These are phyloP conservation scores for Ogataea pini DNA, from an alignment of 805 yeast genomes.

Conservation along the genomic window DNA sequence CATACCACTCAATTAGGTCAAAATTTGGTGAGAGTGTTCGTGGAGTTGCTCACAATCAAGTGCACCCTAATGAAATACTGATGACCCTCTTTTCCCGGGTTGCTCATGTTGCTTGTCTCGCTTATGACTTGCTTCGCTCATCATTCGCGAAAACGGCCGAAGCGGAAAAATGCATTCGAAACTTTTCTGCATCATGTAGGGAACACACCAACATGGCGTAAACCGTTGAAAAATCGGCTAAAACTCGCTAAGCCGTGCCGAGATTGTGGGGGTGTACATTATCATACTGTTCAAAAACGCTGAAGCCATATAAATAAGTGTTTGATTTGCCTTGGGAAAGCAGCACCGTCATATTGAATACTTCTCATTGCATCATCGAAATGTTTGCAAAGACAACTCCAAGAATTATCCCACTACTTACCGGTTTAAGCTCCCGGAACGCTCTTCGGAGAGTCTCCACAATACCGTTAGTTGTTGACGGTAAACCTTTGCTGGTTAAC, in stretches of 20 bases:
- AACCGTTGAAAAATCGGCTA: background rate
- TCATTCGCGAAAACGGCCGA: background rate
- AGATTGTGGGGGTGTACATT: background rate
- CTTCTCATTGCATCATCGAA: background rate
- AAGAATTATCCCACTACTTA: background rate
- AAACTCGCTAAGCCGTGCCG: background rate
- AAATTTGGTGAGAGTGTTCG: no score
- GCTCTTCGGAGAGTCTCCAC: constrained; percentile 3
- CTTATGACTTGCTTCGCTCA: background rate
- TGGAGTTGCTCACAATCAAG: no score
- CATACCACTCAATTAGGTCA: no score
- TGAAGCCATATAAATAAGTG: no score
- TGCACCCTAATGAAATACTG: no score
- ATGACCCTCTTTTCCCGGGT: no score
- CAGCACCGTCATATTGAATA: no score
- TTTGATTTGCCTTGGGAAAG: no score
- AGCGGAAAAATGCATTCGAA: background rate
- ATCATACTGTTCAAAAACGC: no score
- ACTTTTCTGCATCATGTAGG: background rate
- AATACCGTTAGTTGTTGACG: constrained; percentile 12
- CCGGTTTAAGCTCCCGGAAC: background rate
- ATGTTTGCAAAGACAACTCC: background rate
- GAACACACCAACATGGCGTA: background rate
- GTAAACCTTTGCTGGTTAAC: background rate
- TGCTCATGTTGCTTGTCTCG: no score